These are phyloP conservation scores for Euphrasia confusa DNA, from an alignment of 257 asterid species.

Conservation along the genomic window DNA sequence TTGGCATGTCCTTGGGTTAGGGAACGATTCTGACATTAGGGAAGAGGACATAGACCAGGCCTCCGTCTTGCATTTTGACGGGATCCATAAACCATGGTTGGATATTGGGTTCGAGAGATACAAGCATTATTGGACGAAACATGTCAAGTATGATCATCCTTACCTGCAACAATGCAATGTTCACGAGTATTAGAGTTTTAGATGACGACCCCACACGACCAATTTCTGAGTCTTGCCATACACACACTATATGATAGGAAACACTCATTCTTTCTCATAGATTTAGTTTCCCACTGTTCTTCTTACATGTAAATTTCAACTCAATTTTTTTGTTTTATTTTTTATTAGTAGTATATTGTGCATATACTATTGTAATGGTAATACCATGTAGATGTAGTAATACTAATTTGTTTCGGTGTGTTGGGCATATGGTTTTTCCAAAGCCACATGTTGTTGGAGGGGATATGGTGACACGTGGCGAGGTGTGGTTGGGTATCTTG, in stretches of 20 bases:
- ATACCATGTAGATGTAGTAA: too few relatives aligned
- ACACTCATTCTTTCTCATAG: constrained; percentile 41
- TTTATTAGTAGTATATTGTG: background rate
- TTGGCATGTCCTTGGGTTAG: constrained; percentile 86
- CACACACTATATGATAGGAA: constrained; percentile 24
- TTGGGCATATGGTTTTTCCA: too few relatives aligned
- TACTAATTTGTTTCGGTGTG: too few relatives aligned
- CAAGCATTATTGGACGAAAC: constrained; percentile 63
- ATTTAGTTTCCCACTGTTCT: constrained; percentile 25
- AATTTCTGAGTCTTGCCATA: background rate
- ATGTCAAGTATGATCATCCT: constrained; percentile 67
- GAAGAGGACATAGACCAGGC: constrained; percentile 50
- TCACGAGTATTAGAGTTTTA: constrained; percentile 40
- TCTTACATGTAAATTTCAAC: constrained; percentile 42
- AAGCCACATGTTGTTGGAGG: constrained; percentile 23
- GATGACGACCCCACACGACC: constrained; percentile 1
- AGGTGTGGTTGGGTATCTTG: constrained; percentile 35
- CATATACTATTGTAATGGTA: too few relatives aligned
- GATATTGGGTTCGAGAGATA: constrained; percentile 73
- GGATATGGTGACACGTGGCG: constrained; percentile 50
- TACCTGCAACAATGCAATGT: constrained; percentile 76
- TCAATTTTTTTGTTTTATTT: constrained; percentile 6
- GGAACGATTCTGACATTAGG: constrained; percentile 50
- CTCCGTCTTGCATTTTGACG: constrained; percentile 80
- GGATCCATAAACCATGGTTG: constrained; percentile 83